Percentiles rank a stretch among this genome's conserved stretches.
These are phyloP conservation scores for Byssoonygena ceratinophila DNA, from an alignment of 2,329 filamentous ascomycete genomes.

Conservation along the genomic window DNA sequence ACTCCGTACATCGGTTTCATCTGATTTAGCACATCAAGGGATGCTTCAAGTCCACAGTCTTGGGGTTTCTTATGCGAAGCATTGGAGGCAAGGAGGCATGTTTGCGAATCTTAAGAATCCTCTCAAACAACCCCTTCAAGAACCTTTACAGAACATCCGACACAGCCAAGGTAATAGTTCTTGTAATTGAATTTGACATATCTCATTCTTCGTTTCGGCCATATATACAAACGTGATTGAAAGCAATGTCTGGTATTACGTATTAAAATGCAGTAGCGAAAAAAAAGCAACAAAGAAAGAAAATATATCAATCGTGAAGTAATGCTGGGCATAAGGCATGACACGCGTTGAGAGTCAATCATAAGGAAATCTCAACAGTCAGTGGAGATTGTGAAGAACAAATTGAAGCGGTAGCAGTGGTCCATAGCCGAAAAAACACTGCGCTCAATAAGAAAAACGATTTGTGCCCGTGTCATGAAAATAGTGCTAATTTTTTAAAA, in stretches of 20 bases:
- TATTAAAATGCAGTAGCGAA: conserved; percentile 5
- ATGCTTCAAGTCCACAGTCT: neutral
- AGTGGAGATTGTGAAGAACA: neutral
- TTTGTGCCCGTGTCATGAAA: neutral
- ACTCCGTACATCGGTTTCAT: neutral
- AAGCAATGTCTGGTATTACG: neutral
- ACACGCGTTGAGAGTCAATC: neutral
- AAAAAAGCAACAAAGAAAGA: neutral
- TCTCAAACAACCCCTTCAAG: too few species aligned
- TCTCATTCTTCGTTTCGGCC: conserved; percentile 11
- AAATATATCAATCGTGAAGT: neutral
- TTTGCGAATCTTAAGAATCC: too few species aligned
- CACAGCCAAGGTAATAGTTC: too few species aligned
- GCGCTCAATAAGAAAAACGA: neutral
- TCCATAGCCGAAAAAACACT: neutral
- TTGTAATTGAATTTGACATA: neutral
- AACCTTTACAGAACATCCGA: too few species aligned
- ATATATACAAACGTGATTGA: conserved; percentile 8
- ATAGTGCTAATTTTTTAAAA: neutral
- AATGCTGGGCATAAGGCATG: conserved; percentile 6
- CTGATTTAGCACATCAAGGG: neutral
- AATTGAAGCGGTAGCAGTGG: neutral
- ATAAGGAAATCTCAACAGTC: neutral
- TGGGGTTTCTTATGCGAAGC: neutral
- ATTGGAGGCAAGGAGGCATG: too few species aligned